Conservation (phyloP, 371 early-diverging fungal genomes). For the Mortierella sp. region DNA sequence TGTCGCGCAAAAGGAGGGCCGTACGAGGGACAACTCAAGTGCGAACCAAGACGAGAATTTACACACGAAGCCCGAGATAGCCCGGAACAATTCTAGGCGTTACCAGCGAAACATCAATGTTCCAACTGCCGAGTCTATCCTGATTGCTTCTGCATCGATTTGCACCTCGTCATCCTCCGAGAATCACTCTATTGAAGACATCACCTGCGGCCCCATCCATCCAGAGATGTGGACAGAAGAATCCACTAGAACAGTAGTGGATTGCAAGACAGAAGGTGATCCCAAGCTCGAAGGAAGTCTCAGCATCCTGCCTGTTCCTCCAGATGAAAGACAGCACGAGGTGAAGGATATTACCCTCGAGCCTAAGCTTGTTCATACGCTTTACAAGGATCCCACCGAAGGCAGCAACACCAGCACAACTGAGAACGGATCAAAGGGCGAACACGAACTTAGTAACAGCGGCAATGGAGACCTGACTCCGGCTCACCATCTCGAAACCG, state of each 20-base stretch:
- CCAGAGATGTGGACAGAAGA: no score
- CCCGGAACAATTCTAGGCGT: conserved; percentile 7
- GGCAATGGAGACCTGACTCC: no score
- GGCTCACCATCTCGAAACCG: no score
- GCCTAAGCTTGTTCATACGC: background rate
- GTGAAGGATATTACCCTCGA: background rate
- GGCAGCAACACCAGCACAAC: background rate
- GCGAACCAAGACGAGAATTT: background rate
- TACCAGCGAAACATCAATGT: conserved; percentile 11
- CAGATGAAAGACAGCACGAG: background rate
- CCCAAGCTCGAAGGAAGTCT: no score
- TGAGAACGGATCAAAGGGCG: no score
- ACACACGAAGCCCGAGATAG: background rate
- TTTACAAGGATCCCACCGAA: background rate
- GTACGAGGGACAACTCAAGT: background rate
- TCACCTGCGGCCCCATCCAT: background rate
- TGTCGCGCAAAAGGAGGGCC: background rate
- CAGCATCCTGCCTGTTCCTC: no score
- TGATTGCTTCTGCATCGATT: background rate
- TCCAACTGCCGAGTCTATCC: background rate
- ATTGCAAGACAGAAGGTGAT: no score
- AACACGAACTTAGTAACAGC: no score
- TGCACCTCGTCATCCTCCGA: background rate
- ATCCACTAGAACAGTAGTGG: no score
- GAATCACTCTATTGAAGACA: background rate